phyloP scores from a whole-genome alignment of 306 rosid species.

The Fragaria ananassa region DNA sequence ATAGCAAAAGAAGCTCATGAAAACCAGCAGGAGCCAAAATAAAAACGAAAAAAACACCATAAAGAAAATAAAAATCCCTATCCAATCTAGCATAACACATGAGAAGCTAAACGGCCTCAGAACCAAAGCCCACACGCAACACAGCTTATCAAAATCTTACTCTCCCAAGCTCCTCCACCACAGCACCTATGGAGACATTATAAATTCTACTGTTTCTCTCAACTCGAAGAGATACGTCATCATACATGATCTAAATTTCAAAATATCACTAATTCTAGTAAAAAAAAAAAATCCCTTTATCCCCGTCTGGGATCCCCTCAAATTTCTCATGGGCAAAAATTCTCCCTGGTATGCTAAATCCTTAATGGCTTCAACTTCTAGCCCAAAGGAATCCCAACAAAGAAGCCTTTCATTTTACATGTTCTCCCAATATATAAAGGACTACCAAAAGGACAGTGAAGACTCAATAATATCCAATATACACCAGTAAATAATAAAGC shows the following conservation, averaged over 20 bases:
- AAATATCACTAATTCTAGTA: neutral
- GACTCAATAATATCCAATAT: neutral
- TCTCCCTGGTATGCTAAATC: neutral
- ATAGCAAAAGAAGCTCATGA: neutral
- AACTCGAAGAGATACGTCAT: neutral
- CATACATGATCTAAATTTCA: neutral
- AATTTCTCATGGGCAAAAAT: neutral
- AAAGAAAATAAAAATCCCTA: neutral
- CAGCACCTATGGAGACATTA: neutral
- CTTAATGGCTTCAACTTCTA: neutral
- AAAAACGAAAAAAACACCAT: neutral
- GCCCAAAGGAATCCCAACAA: neutral
- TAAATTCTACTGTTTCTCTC: neutral
- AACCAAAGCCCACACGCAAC: neutral
- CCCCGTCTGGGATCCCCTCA: neutral
- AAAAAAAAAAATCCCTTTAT: neutral
- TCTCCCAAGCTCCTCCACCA: neutral
- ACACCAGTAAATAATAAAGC: neutral
- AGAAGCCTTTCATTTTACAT: neutral
- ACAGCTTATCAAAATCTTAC: neutral
- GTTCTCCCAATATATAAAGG: neutral
- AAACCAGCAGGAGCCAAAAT: neutral
- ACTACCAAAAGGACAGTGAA: neutral
- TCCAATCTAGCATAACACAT: neutral
- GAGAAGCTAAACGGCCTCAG: neutral